Percentiles rank a stretch among this genome's conserved stretches.
Evolutionary conservation across 75 land plant species (phyloP).

Genomic region (Cupressus sempervirens): DNA sequence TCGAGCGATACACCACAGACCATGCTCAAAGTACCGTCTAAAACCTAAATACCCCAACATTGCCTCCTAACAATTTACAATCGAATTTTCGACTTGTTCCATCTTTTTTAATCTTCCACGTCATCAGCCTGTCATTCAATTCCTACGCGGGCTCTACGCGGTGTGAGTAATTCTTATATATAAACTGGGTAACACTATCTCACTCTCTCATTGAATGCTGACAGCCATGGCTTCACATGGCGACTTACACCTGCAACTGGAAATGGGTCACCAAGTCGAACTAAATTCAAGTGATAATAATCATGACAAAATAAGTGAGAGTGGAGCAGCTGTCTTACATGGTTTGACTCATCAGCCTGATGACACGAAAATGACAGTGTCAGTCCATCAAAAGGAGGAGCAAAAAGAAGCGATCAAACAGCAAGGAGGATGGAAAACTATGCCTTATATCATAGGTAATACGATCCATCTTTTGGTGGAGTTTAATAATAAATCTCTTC

Average conservation of each 20-base stretch:
- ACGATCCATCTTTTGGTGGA: not conserved
- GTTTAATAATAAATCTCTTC: not conserved
- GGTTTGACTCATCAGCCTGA: too few species aligned
- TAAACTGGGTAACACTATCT: not conserved
- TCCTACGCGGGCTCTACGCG: not conserved
- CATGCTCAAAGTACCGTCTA: too few species aligned
- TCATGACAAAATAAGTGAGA: not conserved
- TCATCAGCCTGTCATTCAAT: too few species aligned
- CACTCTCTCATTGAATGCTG: not conserved
- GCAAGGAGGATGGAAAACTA: slow-evolving; percentile 58
- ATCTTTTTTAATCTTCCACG: not conserved
- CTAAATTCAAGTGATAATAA: not conserved
- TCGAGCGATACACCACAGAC: too few species aligned
- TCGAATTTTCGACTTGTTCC: too few species aligned
- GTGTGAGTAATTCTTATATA: too few species aligned
- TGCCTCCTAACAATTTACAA: too few species aligned
- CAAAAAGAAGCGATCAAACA: not conserved
- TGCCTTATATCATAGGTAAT: slow-evolving; percentile 53
- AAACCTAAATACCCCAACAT: too few species aligned
- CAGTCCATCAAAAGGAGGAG: not conserved
- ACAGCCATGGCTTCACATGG: not conserved
- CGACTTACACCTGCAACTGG: not conserved
- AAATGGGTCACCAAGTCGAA: not conserved
- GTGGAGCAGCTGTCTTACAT: too few species aligned
- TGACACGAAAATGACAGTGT: too few species aligned